Evolutionary conservation across 1,139 yeast genomes (phyloP).

Genomic region (Tardiomyces blankii): DNA sequence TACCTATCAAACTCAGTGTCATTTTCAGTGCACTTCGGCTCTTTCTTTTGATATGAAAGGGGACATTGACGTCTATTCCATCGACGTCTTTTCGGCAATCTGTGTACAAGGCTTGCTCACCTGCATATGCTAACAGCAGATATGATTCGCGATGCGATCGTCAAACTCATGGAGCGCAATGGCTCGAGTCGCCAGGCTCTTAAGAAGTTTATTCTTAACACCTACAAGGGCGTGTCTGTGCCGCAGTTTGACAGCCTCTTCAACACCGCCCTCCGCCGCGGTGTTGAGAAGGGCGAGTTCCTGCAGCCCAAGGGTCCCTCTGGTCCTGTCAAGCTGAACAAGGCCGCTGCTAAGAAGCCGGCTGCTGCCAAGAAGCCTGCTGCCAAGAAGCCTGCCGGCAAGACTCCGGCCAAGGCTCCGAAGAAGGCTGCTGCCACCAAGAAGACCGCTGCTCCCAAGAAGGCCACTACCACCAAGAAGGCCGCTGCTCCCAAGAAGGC

Average conservation of each 20-base stretch:
- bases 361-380: slow-evolving; percentile 8
- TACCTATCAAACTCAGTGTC: no score
- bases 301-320: slow-evolving; percentile 80
- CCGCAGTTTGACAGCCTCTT: slow-evolving; percentile 64
- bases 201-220: slow-evolving; percentile 58
- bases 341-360: slow-evolving; percentile 25
- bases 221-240: slow-evolving; percentile 43
- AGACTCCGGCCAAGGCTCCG: slow-evolving; percentile 6
- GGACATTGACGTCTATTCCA: no score
- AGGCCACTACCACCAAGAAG: slow-evolving; percentile 16
- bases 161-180: slow-evolving; percentile 61
- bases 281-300: slow-evolving; percentile 68
- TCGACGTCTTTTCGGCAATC: no score
- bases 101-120: no score
- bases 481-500: slow-evolving; percentile 15
- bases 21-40: no score
- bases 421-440: slow-evolving; percentile 12
- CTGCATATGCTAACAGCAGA: slow-evolving; percentile 26
- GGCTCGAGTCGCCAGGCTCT: slow-evolving; percentile 76
- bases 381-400: slow-evolving; percentile 3
- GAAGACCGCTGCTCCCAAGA: slow-evolving; percentile 23
- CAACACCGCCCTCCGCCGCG: slow-evolving; percentile 71
- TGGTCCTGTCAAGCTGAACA: slow-evolving; percentile 57
- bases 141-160: slow-evolving; percentile 66
- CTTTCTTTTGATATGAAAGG: no score